Base-by-base conservation (phyloP, 2,329 filamentous ascomycete genomes). In the Phyllosticta citribraziliensis region DNA sequence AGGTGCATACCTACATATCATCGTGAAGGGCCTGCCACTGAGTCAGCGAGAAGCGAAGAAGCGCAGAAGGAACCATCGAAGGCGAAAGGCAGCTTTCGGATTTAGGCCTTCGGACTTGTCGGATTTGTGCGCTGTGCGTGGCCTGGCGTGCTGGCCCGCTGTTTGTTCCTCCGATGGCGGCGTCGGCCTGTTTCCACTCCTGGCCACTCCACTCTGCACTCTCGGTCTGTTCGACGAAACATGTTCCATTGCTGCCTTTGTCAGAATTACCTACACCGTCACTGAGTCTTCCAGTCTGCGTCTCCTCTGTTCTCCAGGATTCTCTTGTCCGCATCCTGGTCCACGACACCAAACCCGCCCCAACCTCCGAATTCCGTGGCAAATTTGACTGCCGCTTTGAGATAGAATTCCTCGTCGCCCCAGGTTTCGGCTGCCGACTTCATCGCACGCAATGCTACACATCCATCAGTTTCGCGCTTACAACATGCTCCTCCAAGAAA, bases 291-390 rank as follows among this genome's bases (percentile, higher is more conserved):
- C 33, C 33, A 40, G 14, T 40, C 33, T 40, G 33, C 33, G 12
- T 40, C 33, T 17, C 33, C 33, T 40, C 33, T 40, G 33, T 40
- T 40, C 33, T 40, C 33, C 33, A 40, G 33, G 33, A 40, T 40
- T 40, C 33, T 40, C 33, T 40, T 40, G 33, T 40, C 33, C 4
- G 33, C 33, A 17, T 40, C 12, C 33, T 40, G 33, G 11, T 40
- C 33, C 11, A 40, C 33, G 5, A 40, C 33, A 9, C 69, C 74
- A 68, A 79, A 79, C 0, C 78, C 78, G 59, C 76, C 77, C 89
- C 89, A 93, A 0, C 85, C 85, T 50, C 82, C 73, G 69, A 91
- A 93, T 62, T 88, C 86, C 64, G 89, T 85, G 2, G 84, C 86
- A 74, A 93, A 89, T 57, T 84, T 83, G 25, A 89, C 80, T 1